Conservation (phyloP, 2,329 filamentous ascomycete species). For the Arthrinium phaeospermum region DNA sequence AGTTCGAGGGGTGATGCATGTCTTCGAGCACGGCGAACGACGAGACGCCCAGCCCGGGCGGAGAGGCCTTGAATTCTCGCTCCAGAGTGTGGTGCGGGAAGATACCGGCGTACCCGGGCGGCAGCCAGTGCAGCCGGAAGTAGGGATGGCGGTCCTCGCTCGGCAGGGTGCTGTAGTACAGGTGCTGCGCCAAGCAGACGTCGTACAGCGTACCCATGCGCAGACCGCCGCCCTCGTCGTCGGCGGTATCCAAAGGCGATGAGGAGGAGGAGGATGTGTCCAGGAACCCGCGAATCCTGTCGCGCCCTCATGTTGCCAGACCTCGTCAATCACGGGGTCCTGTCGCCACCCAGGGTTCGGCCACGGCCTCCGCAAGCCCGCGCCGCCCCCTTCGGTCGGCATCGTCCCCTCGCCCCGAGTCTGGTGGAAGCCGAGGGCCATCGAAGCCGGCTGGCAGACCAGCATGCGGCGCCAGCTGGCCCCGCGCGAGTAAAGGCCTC, state of each 20-base stretch:
- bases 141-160: background rate
- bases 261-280: background rate
- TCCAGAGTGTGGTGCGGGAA: background rate
- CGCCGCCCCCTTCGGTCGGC: background rate
- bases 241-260: background rate
- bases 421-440: background rate
- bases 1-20: background rate
- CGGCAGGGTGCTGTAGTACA: background rate
- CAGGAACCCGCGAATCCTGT: background rate
- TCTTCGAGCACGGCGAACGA: background rate
- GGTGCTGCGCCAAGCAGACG: background rate
- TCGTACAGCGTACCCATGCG: constrained; percentile 4
- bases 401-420: background rate
- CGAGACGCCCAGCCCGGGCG: background rate
- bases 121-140: background rate
- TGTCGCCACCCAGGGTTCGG: background rate
- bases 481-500: background rate
- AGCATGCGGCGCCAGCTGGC: constrained; percentile 14
- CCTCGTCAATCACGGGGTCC: background rate
- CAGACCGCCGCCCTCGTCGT: background rate
- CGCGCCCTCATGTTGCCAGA: background rate
- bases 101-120: background rate
- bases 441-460: background rate
- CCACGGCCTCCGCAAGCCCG: background rate
- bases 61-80: background rate